Base-by-base conservation (phyloP, 371 early-diverging fungal species). In the Mortierella sp. region DNA sequence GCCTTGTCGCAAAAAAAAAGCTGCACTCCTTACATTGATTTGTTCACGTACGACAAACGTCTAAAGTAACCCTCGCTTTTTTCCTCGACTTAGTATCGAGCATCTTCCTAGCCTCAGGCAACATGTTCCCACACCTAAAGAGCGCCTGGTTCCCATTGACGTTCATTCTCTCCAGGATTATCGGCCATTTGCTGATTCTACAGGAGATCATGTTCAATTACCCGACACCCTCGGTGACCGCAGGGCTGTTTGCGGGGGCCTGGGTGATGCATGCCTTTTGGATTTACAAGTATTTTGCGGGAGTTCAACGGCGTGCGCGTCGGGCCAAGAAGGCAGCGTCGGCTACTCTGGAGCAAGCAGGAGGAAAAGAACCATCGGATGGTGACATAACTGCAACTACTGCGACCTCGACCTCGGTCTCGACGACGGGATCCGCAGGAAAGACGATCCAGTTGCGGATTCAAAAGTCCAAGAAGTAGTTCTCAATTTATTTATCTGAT, bases 191-290 rank as follows among this genome's bases (percentile, higher is more conserved):
- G 10, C 46, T 54, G 13, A 19, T 71, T 19, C 61, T 48, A 21
- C 82, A 82, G 8, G 82, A 82, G 55, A 44, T 77, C 54, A 6
- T 26, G 19, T 82, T 78, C 48, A 77, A 71, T 43, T 61, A 71
- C 24, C 2, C 26, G 3, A 40, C 69, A 14, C 69, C 55, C 1
- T 31, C 26, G 3, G 53, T 59, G 0, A 40, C 55, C 1, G 69
- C 77, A 16, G 37, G 37, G 21, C 9, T 75, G 31, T 72, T 71
- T 46, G 43, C 72, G 10, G 26, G 50, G 3, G 54, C 73, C 0
- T 57, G 77, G 19, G 1, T 34, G 5, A 19, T 82, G 53, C 82
- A 77, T 46, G 31, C 16, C 26, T 77, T 54, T 44, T 75, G 82
- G 82, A 64, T 75, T 54, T 37, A n/a, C 37, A 64, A 55, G 19